These are phyloP conservation scores for Echinochloa phyllopogon DNA, from an alignment of 176 grass and related monocot genomes.

Conservation along the genomic window DNA sequence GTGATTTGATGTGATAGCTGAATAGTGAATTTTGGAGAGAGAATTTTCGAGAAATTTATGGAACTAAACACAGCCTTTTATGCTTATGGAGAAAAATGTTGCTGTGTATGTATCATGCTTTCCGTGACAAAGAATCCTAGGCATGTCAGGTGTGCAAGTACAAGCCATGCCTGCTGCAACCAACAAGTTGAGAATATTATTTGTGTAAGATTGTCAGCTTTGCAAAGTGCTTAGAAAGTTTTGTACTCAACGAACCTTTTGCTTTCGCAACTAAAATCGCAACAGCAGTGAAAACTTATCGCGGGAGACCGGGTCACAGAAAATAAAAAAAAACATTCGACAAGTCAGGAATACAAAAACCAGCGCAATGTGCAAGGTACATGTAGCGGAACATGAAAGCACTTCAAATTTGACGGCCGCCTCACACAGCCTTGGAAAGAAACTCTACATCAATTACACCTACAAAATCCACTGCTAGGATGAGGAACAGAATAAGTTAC, in stretches of 20 bases:
- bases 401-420: not conserved
- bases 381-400: slow-evolving; percentile 10
- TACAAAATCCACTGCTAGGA: slow-evolving; percentile 29
- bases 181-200: not conserved
- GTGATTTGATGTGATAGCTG: no score
- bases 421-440: not conserved
- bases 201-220: not conserved
- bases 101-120: not conserved
- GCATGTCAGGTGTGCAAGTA: not conserved
- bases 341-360: slow-evolving; percentile 10
- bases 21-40: no score
- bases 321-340: slow-evolving; percentile 17
- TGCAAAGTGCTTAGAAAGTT: not conserved
- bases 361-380: not conserved
- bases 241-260: not conserved
- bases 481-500: slow-evolving; percentile 26
- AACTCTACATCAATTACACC: slow-evolving; percentile 39
- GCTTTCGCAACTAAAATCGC: not conserved
- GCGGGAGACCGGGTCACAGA: not conserved
- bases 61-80: no score
- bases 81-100: not conserved
- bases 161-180: not conserved
- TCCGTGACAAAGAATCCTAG: not conserved
- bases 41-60: no score
- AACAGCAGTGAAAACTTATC: not conserved